Base-by-base conservation (phyloP, 2,329 filamentous ascomycete genomes). In the Rhinocladiella similis region DNA sequence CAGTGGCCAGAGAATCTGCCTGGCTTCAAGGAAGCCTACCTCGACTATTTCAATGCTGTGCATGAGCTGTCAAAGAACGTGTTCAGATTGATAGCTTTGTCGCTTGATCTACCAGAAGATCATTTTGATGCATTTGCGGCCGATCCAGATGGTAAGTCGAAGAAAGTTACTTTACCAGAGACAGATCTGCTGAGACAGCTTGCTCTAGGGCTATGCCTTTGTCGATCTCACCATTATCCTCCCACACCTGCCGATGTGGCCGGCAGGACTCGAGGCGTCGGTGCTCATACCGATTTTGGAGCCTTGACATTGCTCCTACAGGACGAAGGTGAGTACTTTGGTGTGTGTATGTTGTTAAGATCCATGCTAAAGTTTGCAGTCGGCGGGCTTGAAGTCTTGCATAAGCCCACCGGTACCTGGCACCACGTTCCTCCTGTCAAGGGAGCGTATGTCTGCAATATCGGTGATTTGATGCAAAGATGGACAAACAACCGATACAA, bases 121-220 rank as follows among this genome's bases (percentile, higher is more conserved):
- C 78, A 79, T 51, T 84, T 84, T 63, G 82, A 84, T 54, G 69
- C 70, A 3, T 78, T 81, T 53, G 75, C 78, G 18, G 76, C 73
- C 0, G 75, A 80, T 57, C 82, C 83, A 0, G 81, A 69, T 0
- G 62, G 61, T 7, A 62, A 20, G 42, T 33, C 29, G 10, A 33
- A 12, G 29, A 33, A 9, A 12, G 6, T 7, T 3, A 33, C 10
- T 33, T 12, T 33, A 9, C 10, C 29, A 33, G 29, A 33, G 29
- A 12, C 10, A 12, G 3, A 52, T 27, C n/a, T 33, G 25, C 25
- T 35, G 16, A 19, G 20, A 48, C 16, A 5, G 25, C 10, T 6
- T 29, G 14, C 20, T 18, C 16, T 7, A 48, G 46, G 46, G 5
- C 46, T 48, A 2, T 48, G 46, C 14, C 46, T 48, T 18, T 48